A percentile compares a stretch with the other conserved stretches of the same genome.
Evolutionary conservation across 2,329 filamentous ascomycete species (phyloP).

Genomic region (Pleomassaria siparia): DNA sequence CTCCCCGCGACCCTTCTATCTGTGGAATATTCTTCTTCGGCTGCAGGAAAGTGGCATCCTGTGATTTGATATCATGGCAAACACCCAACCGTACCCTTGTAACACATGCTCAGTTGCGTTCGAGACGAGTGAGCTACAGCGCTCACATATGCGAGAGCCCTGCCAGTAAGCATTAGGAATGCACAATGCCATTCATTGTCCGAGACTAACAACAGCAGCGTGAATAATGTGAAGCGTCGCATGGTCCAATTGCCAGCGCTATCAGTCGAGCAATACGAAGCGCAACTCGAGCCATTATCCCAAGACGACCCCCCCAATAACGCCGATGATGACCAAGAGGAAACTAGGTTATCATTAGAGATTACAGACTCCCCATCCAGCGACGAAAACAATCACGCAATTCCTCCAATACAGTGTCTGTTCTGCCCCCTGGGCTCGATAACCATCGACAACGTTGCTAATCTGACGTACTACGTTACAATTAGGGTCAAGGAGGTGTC

Average conservation of each 20-base stretch:
- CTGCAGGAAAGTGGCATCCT: no score
- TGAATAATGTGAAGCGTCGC: constrained; percentile 11
- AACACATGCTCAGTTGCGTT: constrained; percentile 21
- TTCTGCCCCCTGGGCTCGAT: constrained; percentile 26
- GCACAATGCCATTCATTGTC: neutral
- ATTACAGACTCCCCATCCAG: neutral
- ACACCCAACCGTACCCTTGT: no score
- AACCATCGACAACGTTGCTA: constrained; percentile 13
- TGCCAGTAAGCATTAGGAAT: constrained; percentile 19
- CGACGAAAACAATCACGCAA: constrained; percentile 4
- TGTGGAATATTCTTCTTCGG: no score
- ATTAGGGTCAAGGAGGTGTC: no score
- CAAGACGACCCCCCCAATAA: neutral
- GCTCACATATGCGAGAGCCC: constrained; percentile 19
- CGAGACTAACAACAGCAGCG: constrained; percentile 1
- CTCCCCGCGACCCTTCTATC: no score
- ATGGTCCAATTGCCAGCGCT: constrained; percentile 8
- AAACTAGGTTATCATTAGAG: neutral
- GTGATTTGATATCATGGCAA: no score
- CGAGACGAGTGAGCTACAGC: constrained; percentile 15
- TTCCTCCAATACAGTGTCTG: constrained; percentile 20
- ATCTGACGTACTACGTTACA: no score
- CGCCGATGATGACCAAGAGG: neutral
- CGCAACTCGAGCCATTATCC: constrained; percentile 4
- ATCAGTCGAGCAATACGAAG: constrained; percentile 4